A percentile compares a stretch with the other conserved stretches of the same genome.
These are phyloP conservation scores for Diaporthe sp. DNA, from an alignment of 2,329 filamentous ascomycete species.

Conservation along the genomic window DNA sequence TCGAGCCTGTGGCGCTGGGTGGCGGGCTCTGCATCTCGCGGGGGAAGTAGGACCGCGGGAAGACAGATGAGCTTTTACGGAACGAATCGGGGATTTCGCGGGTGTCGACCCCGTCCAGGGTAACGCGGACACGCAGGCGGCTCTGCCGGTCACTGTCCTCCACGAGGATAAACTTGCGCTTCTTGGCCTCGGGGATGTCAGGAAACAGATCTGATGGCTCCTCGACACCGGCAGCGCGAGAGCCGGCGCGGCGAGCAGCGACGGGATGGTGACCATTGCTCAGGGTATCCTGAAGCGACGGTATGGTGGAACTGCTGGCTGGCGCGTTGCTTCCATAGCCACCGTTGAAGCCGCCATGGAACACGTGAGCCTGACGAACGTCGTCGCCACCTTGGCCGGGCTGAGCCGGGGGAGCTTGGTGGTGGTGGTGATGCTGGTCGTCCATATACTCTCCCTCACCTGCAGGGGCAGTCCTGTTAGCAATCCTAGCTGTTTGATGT, in stretches of 20 bases:
- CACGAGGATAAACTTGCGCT: slow-evolving; percentile 95
- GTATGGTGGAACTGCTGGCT: slow-evolving; percentile 69
- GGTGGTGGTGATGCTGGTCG: slow-evolving; percentile 68
- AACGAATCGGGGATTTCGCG: slow-evolving; percentile 97
- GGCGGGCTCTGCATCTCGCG: slow-evolving; percentile 92
- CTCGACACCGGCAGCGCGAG: slow-evolving; percentile 61
- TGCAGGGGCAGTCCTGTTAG: slow-evolving; percentile 48
- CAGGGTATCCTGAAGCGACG: slow-evolving; percentile 70
- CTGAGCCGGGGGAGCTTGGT: slow-evolving; percentile 54
- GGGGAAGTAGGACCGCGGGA: slow-evolving; percentile 90
- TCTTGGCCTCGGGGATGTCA: slow-evolving; percentile 88
- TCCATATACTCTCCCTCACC: slow-evolving; percentile 73
- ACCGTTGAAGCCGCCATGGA: slow-evolving; percentile 67
- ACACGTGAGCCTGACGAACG: slow-evolving; percentile 79
- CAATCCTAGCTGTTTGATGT: slow-evolving; percentile 34
- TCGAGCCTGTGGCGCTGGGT: slow-evolving; percentile 77
- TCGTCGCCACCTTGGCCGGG: slow-evolving; percentile 61
- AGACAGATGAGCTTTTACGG: slow-evolving; percentile 89
- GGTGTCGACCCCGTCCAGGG: slow-evolving; percentile 92
- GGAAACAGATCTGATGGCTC: slow-evolving; percentile 82
- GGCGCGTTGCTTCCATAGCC: slow-evolving; percentile 70
- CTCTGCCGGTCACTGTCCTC: slow-evolving; percentile 86
- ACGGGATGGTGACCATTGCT: slow-evolving; percentile 49
- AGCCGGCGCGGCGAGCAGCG: slow-evolving; percentile 46
- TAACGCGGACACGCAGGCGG: slow-evolving; percentile 88